phyloP scores from a whole-genome alignment of 192 early-diverging fungal genomes.

The Geosiphon pyriformis region DNA sequence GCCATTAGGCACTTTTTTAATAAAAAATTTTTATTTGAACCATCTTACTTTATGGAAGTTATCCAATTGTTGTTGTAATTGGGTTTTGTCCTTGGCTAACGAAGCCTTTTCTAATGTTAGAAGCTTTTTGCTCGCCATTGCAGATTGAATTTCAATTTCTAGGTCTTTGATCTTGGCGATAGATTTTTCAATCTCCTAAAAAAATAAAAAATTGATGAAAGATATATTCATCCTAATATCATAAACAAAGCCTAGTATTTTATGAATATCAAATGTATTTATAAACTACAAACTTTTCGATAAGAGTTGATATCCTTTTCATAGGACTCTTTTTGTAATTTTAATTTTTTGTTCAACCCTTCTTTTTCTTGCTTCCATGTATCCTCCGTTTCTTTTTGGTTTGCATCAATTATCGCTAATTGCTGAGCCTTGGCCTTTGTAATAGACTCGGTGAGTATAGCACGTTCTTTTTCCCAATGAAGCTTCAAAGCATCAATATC shows the following conservation, averaged over 20 bases:
- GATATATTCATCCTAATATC: not conserved
- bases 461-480: conserved; percentile 9
- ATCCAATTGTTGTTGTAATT: conserved; percentile 16
- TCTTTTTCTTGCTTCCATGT: conserved; percentile 1
- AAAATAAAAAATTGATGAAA: not conserved
- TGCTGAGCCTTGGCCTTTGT: not conserved
- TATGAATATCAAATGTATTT: not conserved
- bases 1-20: not conserved
- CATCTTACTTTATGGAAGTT: conserved; percentile 18
- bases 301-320: conserved; percentile 9
- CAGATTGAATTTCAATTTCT: conserved; percentile 6
- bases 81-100: conserved; percentile 7
- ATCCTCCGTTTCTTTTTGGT: not conserved
- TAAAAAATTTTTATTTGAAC: not conserved
- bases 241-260: not conserved
- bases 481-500: conserved; percentile 12
- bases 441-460: not conserved
- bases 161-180: conserved; percentile 6
- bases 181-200: conserved; percentile 23
- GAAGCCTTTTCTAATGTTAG: conserved; percentile 16
- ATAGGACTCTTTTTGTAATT: conserved; percentile 9
- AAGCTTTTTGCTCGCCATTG: not conserved
- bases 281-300: not conserved
- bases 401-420: not conserved
- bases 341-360: conserved; percentile 2